A percentile compares a stretch with the other conserved stretches of the same genome.
Evolutionary conservation across 2,329 filamentous ascomycete genomes (phyloP).

Genomic region (Neonectria neomacrospora): DNA sequence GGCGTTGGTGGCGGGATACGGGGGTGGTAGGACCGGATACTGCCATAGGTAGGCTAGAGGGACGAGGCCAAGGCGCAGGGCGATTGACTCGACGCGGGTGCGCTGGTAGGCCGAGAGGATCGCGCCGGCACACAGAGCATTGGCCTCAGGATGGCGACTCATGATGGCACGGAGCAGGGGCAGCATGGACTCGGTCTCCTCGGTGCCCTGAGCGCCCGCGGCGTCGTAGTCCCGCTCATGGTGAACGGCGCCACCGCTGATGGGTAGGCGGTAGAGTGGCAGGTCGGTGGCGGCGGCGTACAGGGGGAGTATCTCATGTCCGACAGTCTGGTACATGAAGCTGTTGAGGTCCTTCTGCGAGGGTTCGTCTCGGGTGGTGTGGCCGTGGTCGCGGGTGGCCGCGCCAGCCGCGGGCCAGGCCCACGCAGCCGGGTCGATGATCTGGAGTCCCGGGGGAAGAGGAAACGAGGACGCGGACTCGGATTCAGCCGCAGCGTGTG

Average conservation of each 20-base stretch:
- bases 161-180: slow-evolving; percentile 77
- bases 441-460: slow-evolving; percentile 36
- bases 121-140: slow-evolving; percentile 89
- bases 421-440: slow-evolving; percentile 38
- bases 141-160: slow-evolving; percentile 77
- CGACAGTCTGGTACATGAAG: slow-evolving; percentile 99
- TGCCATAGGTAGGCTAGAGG: slow-evolving; percentile 94
- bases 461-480: slow-evolving; percentile 21
- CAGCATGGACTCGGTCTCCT: slow-evolving; percentile 91
- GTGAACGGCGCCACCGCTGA: slow-evolving; percentile 77
- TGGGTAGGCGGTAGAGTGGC: slow-evolving; percentile 84
- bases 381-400: slow-evolving; percentile 17
- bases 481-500: slow-evolving; percentile 8
- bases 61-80: slow-evolving; percentile 81
- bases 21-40: slow-evolving; percentile 77
- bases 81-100: slow-evolving; percentile 93
- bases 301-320: slow-evolving; percentile 85
- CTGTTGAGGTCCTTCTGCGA: slow-evolving; percentile 77
- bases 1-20: slow-evolving; percentile 48
- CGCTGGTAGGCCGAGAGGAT: slow-evolving; percentile 96
- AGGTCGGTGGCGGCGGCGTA: slow-evolving; percentile 83
- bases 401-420: slow-evolving; percentile 21
- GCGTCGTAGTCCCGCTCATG: slow-evolving; percentile 75
- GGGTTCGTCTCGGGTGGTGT: slow-evolving; percentile 21
- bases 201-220: slow-evolving; percentile 52